Evolutionary conservation across 164 flowering plant genomes (phyloP), one percentile per base, ranked within the genome.

Genomic region (Aristolochia contorta): DNA sequence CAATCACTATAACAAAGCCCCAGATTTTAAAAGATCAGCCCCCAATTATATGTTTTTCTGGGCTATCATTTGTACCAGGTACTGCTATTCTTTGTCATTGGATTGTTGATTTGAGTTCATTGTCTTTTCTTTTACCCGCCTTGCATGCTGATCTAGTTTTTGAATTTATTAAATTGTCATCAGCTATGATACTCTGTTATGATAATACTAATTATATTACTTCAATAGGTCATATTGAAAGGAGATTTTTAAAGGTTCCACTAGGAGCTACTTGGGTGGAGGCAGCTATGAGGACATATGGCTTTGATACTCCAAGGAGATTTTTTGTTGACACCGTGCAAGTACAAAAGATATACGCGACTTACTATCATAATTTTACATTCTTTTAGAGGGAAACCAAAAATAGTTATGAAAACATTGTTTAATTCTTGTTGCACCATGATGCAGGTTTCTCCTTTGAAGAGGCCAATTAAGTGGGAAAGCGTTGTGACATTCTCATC

Each of bases 391-490:
- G 45, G 37, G 16, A 25, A 22, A 27, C 5, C 30, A 27, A 5
- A 52, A 19, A 20, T n/a, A n/a, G 10, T 22, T 53, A 32, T 12
- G 20, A 53, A 23, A 50, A 22, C n/a, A 23, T 4, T 53, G 23
- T 53, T 23, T 53, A 4, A 37, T 37, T 37, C 43, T 7, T 37
- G 43, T 37, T 37, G 43, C 7, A 4, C 27, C 55, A 52, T 20
- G 16, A 21, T 77, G 67, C 86, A 93, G 97, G 59, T 93, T 71
- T 81, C 80, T 58, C 97, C 96, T 18, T 57, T 90, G 73, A 79
- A 79, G 79, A 88, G 99, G 71, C 97, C 97, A 60, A 69, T 74
- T 14, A 93, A 93, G 71, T 88, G 96, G 94, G 96, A 82, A 80
- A 78, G 67, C 56, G 91, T 78, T 23, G 84, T 71, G 27, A 82